Evolutionary conservation across 352 stramenopile species (phyloP), one percentile per base, ranked within the genome.

Genomic region (Globisporangium parvum): DNA sequence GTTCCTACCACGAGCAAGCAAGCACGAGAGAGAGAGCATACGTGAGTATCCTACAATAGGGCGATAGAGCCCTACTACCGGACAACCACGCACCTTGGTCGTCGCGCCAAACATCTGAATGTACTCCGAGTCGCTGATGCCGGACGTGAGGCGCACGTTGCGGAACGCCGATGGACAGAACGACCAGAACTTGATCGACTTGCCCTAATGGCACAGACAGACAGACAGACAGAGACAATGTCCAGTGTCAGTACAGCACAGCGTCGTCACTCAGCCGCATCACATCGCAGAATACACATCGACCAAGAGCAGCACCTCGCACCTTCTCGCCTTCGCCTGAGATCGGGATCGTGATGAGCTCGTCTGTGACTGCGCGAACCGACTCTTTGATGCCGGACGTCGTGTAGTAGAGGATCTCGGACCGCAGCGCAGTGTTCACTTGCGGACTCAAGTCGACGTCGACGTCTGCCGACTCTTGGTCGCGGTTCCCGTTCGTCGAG

Each of bases 321-420:
- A 87, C 80, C 59, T 80, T 80, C 24, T 91, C 80, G 24, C 70
- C 71, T 65, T 91, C 77, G 24, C 85, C 83, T 9, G 79, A 91
- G 33, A 92, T 92, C 6, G 82, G 82, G 42, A 92, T 92, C 24
- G 77, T 73, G 44, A 92, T 89, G 10, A 85, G 52, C 51, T 91
- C 83, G 47, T 89, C 82, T 1, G 69, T 74, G 20, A 90, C 76
- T 5, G 81, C 83, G 11, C 79, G 80, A 31, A 93, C 77, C 17
- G 85, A 91, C 52, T 91, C 72, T 57, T 93, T 94, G 63, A 96
- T 95, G 15, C 87, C 87, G 31, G 79, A 91, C 17, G 87, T 96
- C 8, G 86, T 95, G 72, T 95, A 96, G 67, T 91, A 93, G 54
- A 96, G 53, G 60, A 96, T 94, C 57, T 96, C 87, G 1, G 79